A percentile compares a stretch with the other conserved stretches of the same genome.
Conservation (phyloP, 352 stramenopile genomes). For the Saprolegnia parasitica region DNA sequence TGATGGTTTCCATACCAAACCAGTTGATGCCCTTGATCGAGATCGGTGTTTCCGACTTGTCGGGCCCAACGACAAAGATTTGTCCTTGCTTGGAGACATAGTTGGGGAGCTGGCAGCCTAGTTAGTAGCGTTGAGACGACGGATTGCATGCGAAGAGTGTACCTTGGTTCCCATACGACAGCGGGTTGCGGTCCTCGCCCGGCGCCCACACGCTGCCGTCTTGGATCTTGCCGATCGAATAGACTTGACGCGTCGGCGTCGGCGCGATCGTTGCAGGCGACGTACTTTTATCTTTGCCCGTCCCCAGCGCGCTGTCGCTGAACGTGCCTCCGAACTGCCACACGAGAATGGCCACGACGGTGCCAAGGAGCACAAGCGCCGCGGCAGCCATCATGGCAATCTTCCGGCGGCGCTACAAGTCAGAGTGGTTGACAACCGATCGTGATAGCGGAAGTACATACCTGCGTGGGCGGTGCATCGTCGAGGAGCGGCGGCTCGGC, state of each 20-base stretch:
- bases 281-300: too few relatives aligned
- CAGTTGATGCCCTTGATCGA: conserved; percentile 66
- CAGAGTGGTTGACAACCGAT: neutral
- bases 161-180: neutral
- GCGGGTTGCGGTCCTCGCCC: conserved; percentile 15
- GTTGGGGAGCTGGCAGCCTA: conserved; percentile 48
- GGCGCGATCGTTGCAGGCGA: neutral
- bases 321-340: neutral
- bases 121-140: neutral
- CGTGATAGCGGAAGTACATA: neutral
- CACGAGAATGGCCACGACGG: neutral
- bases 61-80: conserved; percentile 43
- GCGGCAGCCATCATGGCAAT: neutral
- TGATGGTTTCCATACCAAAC: conserved; percentile 66
- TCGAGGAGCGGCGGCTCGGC: neutral
- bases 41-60: conserved; percentile 49
- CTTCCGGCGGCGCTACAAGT: neutral
- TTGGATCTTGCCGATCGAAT: conserved; percentile 24
- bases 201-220: neutral
- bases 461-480: neutral
- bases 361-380: neutral
- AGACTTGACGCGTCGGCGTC: conserved; percentile 16
- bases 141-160: neutral
- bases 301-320: too few relatives aligned
- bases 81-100: conserved; percentile 59